A percentile compares a stretch with the other conserved stretches of the same genome.
Evolutionary conservation across 768 basidiomycete species (phyloP).

Genomic region (Mycena capillaripes): DNA sequence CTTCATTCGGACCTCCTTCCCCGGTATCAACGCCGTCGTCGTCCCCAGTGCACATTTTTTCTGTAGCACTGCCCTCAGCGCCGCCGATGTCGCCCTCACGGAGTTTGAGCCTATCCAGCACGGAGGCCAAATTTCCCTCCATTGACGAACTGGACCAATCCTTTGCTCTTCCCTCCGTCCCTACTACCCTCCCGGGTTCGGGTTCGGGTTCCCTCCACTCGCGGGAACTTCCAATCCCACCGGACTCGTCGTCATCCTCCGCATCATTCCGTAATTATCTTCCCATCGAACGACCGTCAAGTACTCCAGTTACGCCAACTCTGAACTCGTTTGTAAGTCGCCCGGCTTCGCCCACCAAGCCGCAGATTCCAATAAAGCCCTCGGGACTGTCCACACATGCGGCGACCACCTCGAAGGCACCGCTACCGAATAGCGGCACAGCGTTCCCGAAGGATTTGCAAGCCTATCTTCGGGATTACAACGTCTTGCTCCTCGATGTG

Average conservation of each 20-base stretch:
- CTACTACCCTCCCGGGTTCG: slow-evolving; percentile 53
- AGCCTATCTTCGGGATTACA: slow-evolving; percentile 68
- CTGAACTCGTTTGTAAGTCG: slow-evolving; percentile 71
- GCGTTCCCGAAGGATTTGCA: slow-evolving; percentile 72
- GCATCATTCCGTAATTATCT: slow-evolving; percentile 54
- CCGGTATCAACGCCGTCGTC: slow-evolving; percentile 80
- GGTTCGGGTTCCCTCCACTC: slow-evolving; percentile 9
- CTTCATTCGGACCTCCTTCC: slow-evolving; percentile 82
- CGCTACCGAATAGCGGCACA: slow-evolving; percentile 73
- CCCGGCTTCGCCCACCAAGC: slow-evolving; percentile 69
- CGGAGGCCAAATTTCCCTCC: slow-evolving; percentile 67
- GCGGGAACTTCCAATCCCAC: slow-evolving; percentile 19
- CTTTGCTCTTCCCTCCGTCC: slow-evolving; percentile 64
- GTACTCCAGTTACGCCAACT: slow-evolving; percentile 76
- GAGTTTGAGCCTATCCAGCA: slow-evolving; percentile 33
- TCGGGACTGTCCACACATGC: slow-evolving; percentile 52
- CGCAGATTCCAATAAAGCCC: slow-evolving; percentile 49
- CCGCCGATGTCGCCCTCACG: slow-evolving; percentile 23
- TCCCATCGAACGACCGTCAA: slow-evolving; percentile 72
- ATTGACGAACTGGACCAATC: slow-evolving; percentile 82
- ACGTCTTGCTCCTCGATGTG: slow-evolving; percentile 86
- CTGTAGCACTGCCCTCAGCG: slow-evolving; percentile 18
- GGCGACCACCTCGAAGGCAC: slow-evolving; percentile 49
- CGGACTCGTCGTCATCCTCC: slow-evolving; percentile 46
- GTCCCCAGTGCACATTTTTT: slow-evolving; percentile 47